Conservation (phyloP, 1,139 yeast species). For the Barnettozyma hawaiiensis region DNA sequence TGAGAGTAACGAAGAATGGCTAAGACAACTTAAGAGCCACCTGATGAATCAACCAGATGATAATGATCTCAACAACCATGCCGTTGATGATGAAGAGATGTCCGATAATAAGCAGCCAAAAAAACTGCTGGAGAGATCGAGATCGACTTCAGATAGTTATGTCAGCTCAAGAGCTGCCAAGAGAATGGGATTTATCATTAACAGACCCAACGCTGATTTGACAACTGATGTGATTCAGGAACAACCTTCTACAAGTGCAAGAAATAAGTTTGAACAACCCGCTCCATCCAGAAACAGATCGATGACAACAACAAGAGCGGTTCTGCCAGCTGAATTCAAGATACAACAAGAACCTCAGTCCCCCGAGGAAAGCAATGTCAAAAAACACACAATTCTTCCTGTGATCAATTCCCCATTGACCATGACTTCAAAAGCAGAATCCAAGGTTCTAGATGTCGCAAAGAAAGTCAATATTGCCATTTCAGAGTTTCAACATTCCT, state of each 20-base stretch:
- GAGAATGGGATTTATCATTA: slow-evolving; percentile 65
- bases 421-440: slow-evolving; percentile 10
- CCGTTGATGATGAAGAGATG: slow-evolving; percentile 1
- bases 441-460: slow-evolving; percentile 42
- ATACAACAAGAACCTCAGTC: not conserved
- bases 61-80: not conserved
- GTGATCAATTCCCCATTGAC: slow-evolving; percentile 33
- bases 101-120: slow-evolving; percentile 4
- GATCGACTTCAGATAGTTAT: slow-evolving; percentile 54
- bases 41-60: slow-evolving; percentile 17
- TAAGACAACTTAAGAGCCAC: slow-evolving; percentile 45
- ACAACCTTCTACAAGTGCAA: slow-evolving; percentile 13
- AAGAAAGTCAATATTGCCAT: slow-evolving; percentile 54
- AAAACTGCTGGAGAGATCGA: slow-evolving; percentile 36
- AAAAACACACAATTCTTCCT: slow-evolving; percentile 63
- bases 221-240: slow-evolving; percentile 21
- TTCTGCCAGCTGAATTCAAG: not conserved
- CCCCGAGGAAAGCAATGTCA: slow-evolving; percentile 13
- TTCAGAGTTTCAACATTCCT: slow-evolving; percentile 65
- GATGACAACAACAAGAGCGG: not conserved
- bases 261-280: not conserved
- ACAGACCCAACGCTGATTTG: slow-evolving; percentile 27
- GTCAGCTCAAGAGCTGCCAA: slow-evolving; percentile 53
- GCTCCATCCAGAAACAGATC: slow-evolving; percentile 5
- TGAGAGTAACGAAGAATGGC: slow-evolving; percentile 39